phyloP scores from a whole-genome alignment of 2,329 filamentous ascomycete genomes.

The Fusarium mangiferae region DNA sequence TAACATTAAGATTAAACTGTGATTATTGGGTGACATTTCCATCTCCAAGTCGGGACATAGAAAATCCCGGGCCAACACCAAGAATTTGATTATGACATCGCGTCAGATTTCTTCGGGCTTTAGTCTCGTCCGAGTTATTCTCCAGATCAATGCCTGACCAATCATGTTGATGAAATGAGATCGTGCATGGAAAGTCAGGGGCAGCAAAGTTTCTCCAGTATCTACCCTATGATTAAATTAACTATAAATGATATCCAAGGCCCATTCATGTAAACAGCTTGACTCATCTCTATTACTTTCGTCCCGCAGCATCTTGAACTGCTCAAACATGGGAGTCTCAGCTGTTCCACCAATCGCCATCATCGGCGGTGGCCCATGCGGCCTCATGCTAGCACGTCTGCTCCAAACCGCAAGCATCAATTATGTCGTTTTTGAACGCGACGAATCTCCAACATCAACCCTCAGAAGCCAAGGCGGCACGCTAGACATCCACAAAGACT shows the following conservation, averaged over 20 bases:
- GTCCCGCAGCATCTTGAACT: accelerated
- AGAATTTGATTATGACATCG: accelerated
- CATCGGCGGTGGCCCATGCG: conserved; percentile 1
- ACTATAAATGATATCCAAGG: background rate
- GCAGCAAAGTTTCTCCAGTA: background rate
- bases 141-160: accelerated
- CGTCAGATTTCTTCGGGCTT: accelerated
- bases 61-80: background rate
- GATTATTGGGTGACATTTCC: accelerated
- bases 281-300: background rate
- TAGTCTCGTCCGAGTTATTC: accelerated
- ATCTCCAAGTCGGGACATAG: background rate
- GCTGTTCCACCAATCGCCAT: background rate
- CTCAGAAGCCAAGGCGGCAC: background rate
- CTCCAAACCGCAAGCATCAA: background rate
- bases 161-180: accelerated
- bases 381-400: background rate
- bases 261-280: no score
- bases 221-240: accelerated
- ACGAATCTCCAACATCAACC: background rate
- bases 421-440: background rate
- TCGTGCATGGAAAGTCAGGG: background rate
- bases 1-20: accelerated
- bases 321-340: background rate
- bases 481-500: background rate